Conservation (phyloP, 306 rosid genomes). For the Cucurbita moschata region DNA sequence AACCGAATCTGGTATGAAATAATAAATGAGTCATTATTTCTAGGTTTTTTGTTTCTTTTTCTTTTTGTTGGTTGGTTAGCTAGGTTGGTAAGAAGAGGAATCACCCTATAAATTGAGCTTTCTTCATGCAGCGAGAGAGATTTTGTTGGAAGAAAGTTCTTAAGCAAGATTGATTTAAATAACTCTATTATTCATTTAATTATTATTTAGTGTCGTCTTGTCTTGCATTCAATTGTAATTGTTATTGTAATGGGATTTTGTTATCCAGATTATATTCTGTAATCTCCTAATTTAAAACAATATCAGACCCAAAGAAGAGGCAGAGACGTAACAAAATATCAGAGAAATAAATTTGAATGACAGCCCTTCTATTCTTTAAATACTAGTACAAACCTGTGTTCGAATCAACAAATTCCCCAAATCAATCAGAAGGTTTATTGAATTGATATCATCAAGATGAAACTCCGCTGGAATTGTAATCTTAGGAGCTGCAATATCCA, state of each 20-base stretch:
- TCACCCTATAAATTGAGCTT: too few relatives aligned
- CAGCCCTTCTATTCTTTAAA: background rate
- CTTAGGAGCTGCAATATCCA: constrained; percentile 98
- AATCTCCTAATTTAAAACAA: background rate
- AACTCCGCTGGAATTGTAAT: constrained; percentile 86
- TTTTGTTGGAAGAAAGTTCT: too few relatives aligned
- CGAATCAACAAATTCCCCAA: constrained; percentile 76
- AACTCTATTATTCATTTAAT: background rate
- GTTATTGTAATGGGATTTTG: background rate
- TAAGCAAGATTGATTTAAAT: too few relatives aligned
- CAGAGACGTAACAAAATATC: background rate
- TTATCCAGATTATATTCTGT: background rate
- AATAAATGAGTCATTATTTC: too few relatives aligned
- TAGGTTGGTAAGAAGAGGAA: too few relatives aligned
- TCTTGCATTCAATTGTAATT: background rate
- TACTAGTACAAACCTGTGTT: constrained; percentile 48
- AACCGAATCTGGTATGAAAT: too few relatives aligned
- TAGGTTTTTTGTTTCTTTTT: too few relatives aligned
- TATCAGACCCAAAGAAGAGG: background rate
- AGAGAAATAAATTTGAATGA: background rate
- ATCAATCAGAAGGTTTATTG: constrained; percentile 81
- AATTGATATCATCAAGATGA: constrained; percentile 54
- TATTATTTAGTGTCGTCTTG: background rate
- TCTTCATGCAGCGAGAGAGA: too few relatives aligned
- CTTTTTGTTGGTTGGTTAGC: too few relatives aligned